Evolutionary conservation across 140 eudicot species (phyloP), one percentile per base, ranked within the genome.

Genomic region (Erigeron philadelphicus): DNA sequence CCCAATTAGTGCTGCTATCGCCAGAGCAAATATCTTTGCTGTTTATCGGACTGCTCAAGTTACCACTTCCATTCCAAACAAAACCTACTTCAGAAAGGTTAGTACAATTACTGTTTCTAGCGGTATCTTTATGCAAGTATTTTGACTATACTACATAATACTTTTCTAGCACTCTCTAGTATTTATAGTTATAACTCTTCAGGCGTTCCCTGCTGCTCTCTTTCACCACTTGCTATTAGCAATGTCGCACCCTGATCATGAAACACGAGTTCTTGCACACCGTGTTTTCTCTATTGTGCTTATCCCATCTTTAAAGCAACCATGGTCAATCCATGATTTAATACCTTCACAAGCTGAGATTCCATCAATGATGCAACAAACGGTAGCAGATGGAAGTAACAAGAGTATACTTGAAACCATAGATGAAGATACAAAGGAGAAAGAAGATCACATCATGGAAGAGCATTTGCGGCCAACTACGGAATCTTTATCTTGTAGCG

Each of bases 161-260:
- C 59, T 53, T 68, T 15, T 15, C 18, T 53, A 16, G 11, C 38
- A 31, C 5, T 31, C 38, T 56, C 25, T 66, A 57, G 68, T 50
- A 43, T 9, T 21, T 61, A n/a, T 25, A 66, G 71, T 44, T 48
- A 46, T 60, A 25, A 66, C 68, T 76, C 61, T 66, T 53, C 85
- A 89, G 96, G 84, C 84, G 9, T 89, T 86, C 77, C 96, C 95
- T 38, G 94, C 86, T 76, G 88, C 86, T 66, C 85, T 89, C 11
- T 89, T 89, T 78, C 96, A 86, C 79, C 96, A 89, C 71, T 78
- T 89, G 75, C 85, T 86, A 16, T 62, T 89, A 65, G 90, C 85
- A 67, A 89, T 89, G 95, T 85, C 85, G 16, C 96, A 89, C 76
- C 86, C 88, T 17, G 95, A 89, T 77, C 76, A 72, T 74, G 96